A percentile compares a stretch with the other conserved stretches of the same genome.
These are phyloP conservation scores for Ceratobasidium papillatum DNA, from an alignment of 1,284 basidiomycete genomes.

Conservation along the genomic window DNA sequence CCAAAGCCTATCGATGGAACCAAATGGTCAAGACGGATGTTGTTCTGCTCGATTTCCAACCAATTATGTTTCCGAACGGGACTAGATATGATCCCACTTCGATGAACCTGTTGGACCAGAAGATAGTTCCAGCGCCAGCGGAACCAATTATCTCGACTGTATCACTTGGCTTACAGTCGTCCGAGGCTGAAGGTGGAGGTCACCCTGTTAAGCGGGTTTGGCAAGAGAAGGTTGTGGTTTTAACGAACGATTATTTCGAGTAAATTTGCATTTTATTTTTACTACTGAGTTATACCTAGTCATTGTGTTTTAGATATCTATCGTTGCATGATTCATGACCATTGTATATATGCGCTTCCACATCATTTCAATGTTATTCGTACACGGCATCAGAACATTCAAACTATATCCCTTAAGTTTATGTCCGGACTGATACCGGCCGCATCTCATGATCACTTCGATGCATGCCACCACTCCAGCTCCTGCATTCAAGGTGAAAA, in stretches of 20 bases:
- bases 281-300: not conserved
- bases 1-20: conserved; percentile 29
- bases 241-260: conserved; percentile 19
- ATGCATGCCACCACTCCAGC: not conserved
- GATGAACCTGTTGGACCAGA: not conserved
- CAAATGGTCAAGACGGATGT: conserved; percentile 32
- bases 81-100: conserved; percentile 14
- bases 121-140: not conserved
- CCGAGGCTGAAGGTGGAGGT: conserved; percentile 29
- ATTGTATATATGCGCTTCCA: conserved; percentile 4
- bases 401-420: not conserved
- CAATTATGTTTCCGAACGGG: conserved; percentile 17
- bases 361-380: not conserved
- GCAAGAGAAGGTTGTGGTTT: conserved; percentile 14
- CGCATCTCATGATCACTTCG: not conserved
- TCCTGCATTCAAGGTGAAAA: conserved; percentile 4
- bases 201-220: conserved; percentile 4
- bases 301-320: not conserved
- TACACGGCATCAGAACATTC: not conserved
- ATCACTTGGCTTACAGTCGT: conserved; percentile 18
- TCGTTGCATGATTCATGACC: not conserved
- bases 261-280: not conserved
- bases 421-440: not conserved
- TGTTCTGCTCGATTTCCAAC: conserved; percentile 35
- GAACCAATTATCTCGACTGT: conserved; percentile 28